A percentile compares a stretch with the other conserved stretches of the same genome.
phyloP scores from a whole-genome alignment of 768 basidiomycete species.

The Calocera cornea region DNA sequence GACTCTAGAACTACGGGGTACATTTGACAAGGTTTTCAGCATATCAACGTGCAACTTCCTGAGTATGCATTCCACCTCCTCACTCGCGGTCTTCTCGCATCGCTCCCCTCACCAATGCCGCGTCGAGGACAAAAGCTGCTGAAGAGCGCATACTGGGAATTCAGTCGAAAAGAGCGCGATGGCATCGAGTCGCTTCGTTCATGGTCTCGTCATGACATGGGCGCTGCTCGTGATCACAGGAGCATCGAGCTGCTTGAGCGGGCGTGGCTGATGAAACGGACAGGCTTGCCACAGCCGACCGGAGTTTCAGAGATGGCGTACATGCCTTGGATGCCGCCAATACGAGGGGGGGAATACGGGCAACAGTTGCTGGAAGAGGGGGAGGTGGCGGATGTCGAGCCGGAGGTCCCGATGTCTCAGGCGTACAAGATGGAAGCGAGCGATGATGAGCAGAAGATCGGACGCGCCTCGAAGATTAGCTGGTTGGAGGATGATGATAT shows the following conservation, averaged over 20 bases:
- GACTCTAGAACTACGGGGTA: constrained; percentile 3
- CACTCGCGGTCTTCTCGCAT: constrained; percentile 70
- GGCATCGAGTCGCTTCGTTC: background rate
- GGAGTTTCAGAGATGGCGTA: constrained; percentile 31
- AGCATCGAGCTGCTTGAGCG: constrained; percentile 47
- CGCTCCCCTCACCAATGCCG: constrained; percentile 73
- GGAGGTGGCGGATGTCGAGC: constrained; percentile 10
- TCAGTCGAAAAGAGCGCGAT: constrained; percentile 23
- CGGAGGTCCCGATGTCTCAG: background rate
- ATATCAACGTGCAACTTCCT: constrained; percentile 25
- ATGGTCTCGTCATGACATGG: background rate
- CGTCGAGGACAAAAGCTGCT: constrained; percentile 65
- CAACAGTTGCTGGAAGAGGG: constrained; percentile 15
- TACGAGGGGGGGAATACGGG: constrained; percentile 17
- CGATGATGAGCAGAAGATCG: constrained; percentile 23
- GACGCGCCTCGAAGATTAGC: constrained; percentile 25
- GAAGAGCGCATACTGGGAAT: constrained; percentile 80
- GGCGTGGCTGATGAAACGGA: constrained; percentile 41
- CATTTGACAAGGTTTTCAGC: background rate
- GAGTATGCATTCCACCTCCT: constrained; percentile 80
- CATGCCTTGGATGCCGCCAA: constrained; percentile 3
- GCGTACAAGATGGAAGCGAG: constrained; percentile 14
- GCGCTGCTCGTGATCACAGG: background rate
- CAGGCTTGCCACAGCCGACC: constrained; percentile 38
- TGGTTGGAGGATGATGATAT: constrained; percentile 29